Conservation (phyloP, 352 stramenopile species). For the Phytophthora meadii region DNA sequence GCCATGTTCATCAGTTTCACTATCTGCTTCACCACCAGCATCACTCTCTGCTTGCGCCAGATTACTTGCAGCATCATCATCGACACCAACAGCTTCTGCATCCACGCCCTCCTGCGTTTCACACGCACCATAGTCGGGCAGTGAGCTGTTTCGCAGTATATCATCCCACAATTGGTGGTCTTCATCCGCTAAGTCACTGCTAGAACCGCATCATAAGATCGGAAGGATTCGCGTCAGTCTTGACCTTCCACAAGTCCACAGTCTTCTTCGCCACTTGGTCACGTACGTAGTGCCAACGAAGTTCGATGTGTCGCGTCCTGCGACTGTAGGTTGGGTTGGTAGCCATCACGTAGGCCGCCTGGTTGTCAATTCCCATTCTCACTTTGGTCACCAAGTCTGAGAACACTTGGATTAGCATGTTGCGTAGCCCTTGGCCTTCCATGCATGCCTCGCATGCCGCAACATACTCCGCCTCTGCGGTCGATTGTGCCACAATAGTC, state of each 20-base stretch:
- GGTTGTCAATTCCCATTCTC: not conserved
- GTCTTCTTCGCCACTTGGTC: not conserved
- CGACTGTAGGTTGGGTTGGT: slow-evolving; percentile 3
- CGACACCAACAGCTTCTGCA: not conserved
- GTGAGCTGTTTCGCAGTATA: not conserved
- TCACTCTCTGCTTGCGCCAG: not conserved
- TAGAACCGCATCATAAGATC: too few species aligned
- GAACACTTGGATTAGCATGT: not conserved
- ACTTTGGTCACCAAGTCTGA: not conserved
- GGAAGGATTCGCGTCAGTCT: not conserved
- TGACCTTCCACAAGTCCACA: not conserved
- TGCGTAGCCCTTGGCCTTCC: not conserved
- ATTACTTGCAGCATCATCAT: not conserved
- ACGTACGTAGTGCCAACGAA: slow-evolving; percentile 1
- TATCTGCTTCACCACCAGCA: not conserved
- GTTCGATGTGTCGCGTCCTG: slow-evolving; percentile 1
- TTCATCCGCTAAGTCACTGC: not conserved
- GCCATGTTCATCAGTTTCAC: not conserved
- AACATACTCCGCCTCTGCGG: not conserved
- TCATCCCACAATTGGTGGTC: not conserved
- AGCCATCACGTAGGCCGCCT: not conserved
- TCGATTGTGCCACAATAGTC: slow-evolving; percentile 4
- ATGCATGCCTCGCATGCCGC: slow-evolving; percentile 6
- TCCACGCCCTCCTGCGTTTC: slow-evolving; percentile 1
- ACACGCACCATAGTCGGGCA: not conserved